A percentile compares a stretch with the other conserved stretches of the same genome.
These are phyloP conservation scores for Vitis cinerea DNA, from an alignment of 164 flowering plant genomes.

Conservation along the genomic window DNA sequence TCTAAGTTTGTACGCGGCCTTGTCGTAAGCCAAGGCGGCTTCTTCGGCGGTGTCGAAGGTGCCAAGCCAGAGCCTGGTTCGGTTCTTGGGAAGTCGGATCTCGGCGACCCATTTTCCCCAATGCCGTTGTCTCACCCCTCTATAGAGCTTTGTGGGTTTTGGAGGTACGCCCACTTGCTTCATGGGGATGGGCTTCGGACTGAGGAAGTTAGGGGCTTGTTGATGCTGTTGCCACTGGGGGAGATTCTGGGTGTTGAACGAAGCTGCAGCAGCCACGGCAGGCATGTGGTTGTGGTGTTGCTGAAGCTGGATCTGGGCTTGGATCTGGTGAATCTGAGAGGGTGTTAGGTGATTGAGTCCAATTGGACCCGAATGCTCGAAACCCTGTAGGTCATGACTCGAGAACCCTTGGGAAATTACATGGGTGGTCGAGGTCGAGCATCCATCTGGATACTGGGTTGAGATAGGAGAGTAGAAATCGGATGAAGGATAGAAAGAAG, in stretches of 20 bases:
- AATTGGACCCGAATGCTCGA: conserved; percentile 31
- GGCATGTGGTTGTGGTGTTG: conserved; percentile 15
- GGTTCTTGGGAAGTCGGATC: conserved; percentile 80
- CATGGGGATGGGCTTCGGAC: conserved; percentile 63
- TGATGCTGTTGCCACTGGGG: conserved; percentile 13
- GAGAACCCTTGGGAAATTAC: conserved; percentile 33
- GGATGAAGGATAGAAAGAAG: conserved; percentile 20
- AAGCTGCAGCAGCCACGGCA: conserved; percentile 4
- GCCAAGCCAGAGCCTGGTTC: conserved; percentile 93
- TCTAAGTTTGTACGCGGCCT: conserved; percentile 84
- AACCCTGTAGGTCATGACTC: conserved; percentile 19
- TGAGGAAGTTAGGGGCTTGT: conserved; percentile 27
- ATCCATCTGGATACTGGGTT: conserved; percentile 24
- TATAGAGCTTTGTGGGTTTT: conserved; percentile 81
- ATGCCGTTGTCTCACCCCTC: conserved; percentile 91
- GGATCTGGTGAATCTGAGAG: conserved; percentile 64
- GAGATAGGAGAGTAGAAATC: conserved; percentile 7
- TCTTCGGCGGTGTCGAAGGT: conserved; percentile 94
- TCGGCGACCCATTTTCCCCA: conserved; percentile 99
- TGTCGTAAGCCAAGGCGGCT: conserved; percentile 90
- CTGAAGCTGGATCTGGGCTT: conserved; percentile 47
- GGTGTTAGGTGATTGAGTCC: conserved; percentile 54
- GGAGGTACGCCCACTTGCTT: conserved; percentile 55
- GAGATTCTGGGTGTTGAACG: conserved; percentile 10
- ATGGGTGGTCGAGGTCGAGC: conserved; percentile 35